Conservation (phyloP, 225 moss, liverwort and hornwort genomes). For the Physcomitrellopsis africana region DNA sequence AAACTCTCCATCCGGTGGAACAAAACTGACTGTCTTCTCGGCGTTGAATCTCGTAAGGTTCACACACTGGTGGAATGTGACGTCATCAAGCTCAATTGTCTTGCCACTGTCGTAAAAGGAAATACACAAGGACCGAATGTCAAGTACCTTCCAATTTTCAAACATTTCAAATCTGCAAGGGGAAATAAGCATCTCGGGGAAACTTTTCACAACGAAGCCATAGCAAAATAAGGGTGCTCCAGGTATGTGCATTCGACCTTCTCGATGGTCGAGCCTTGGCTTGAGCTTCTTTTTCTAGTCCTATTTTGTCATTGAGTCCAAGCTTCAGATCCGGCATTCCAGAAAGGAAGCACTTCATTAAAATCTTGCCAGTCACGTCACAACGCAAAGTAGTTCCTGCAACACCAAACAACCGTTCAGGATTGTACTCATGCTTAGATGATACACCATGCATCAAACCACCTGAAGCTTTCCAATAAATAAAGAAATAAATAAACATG, state of each 20-base stretch:
- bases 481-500: too few relatives aligned
- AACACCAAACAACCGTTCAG: not conserved
- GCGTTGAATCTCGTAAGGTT: constrained; percentile 72
- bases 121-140: constrained; percentile 5
- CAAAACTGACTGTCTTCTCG: constrained; percentile 75
- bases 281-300: constrained; percentile 74
- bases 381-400: constrained; percentile 67
- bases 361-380: constrained; percentile 72
- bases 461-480: not conserved
- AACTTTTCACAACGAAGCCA: not conserved
- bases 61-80: constrained; percentile 75
- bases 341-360: constrained; percentile 78
- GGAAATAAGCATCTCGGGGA: not conserved
- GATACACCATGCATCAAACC: not conserved
- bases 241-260: constrained; percentile 40
- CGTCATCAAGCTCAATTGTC: constrained; percentile 77
- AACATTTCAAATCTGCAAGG: not conserved
- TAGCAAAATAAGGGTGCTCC: not conserved
- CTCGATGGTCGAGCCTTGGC: constrained; percentile 73
- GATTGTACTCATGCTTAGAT: not conserved
- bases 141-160: constrained; percentile 1
- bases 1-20: constrained; percentile 79
- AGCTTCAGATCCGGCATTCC: constrained; percentile 78
- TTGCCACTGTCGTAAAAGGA: constrained; percentile 52
- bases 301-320: constrained; percentile 75